Evolutionary conservation across 768 basidiomycete species (phyloP), one percentile per base, ranked within the genome.

Genomic region (Podaxis pistillaris): DNA sequence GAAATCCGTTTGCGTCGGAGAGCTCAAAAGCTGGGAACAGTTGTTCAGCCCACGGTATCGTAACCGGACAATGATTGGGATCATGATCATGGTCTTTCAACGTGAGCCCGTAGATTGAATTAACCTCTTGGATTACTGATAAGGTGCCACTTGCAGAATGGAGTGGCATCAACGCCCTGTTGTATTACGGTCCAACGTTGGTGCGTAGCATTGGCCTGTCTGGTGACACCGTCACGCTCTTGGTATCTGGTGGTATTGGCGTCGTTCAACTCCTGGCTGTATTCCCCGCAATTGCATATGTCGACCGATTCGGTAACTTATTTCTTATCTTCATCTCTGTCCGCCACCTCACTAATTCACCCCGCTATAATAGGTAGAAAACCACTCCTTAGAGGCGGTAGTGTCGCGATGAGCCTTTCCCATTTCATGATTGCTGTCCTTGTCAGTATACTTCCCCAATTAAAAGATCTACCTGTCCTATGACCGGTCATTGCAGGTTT

Each of bases 91-190:
- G 88, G 85, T 90, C 56, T 93, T 93, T 67, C 92, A 94, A 73
- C 92, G 91, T 91, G 66, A 44, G 86, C 28, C 50, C 52, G 6
- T 44, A 4, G 19, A 15, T 60, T 9, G 26, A 15, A 36, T 56
- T 37, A 19, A 17, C 7, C 30, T 33, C 60, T 24, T 46, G 33
- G 44, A 9, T 19, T 54, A 28, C 33, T 50, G 28, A 54, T 11
- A 37, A 41, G 2, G 50, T 22, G 24, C 49, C 24, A 54, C n/a
- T 15, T 60, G 13, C 67, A 93, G 91, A 93, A 75, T 93, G 92
- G 92, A 88, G 86, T 62, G 92, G 92, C 1, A 94, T 93, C 65
- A 94, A 93, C 68, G 91, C 92, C 9, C 70, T 94, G 36, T 76
- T 93, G 7, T 94, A 93, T 68, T 94, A 92, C 66, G 91, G 91